Base-by-base conservation (phyloP, 176 grass and related monocot genomes). In the Avena sativa region DNA sequence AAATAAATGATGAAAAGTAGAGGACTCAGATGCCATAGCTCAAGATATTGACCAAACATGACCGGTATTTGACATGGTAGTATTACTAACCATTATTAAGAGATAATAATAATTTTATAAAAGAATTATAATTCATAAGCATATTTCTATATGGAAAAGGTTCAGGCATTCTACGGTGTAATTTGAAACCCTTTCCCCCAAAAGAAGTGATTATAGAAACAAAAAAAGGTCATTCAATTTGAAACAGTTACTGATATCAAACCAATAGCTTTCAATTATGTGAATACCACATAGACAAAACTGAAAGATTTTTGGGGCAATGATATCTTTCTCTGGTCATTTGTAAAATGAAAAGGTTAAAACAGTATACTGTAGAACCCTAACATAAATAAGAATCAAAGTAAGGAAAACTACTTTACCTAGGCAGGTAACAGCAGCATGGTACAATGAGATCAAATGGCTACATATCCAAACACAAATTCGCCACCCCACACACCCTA, bases 341-440 rank as follows among this genome's bases (percentile, higher is more conserved):
- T 23, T 47, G 12, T 16, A 46, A 80, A 20, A 32, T 51, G 25
- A 21, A 47, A 84, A 73, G 2, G 30, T 85, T 17, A 71, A 43
- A 40, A 14, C 20, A 69, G 30, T 9, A 20, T 79, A 78, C 25
- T 1, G 8, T 4, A 1, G 49, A 57, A 73, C 0, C 0, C 48
- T 74, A 58, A 68, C 66, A 83, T 25, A 72, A 30, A 26, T 44
- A 60, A 17, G 32, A 53, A 58, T 48, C 34, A 62, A 9, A 84
- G 61, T n/a, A 30, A 73, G 59, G 5, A 69, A 46, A 32, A 63
- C 16, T 50, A 59, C 62, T 70, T 48, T 83, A 40, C 50, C 20
- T 51, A 61, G 3, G 9, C 81, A 79, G 4, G 3, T 34, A 34
- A 34, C 32, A 34, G 3, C 32, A 34, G 32, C 32, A 34, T 4